phyloP scores from a whole-genome alignment of 2,329 filamentous ascomycete species.

The Penicillium psychrosexuale region DNA sequence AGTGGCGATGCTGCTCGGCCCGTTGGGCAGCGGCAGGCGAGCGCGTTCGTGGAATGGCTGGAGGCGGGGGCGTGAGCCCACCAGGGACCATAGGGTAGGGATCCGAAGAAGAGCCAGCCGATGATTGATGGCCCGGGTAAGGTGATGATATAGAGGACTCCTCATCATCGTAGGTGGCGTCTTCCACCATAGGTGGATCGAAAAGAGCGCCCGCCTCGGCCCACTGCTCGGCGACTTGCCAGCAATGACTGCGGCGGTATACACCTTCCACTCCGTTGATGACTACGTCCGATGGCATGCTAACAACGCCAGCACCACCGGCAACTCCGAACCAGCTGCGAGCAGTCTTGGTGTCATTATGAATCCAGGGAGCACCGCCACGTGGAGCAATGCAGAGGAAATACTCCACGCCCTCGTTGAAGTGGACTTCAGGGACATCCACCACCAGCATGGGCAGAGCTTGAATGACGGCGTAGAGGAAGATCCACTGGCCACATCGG shows the following conservation, averaged over 20 bases:
- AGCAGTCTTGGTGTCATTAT: constrained; percentile 43
- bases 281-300: constrained; percentile 61
- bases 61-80: constrained; percentile 34
- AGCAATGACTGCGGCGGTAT: constrained; percentile 67
- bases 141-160: constrained; percentile 40
- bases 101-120: constrained; percentile 37
- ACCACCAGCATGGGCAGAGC: constrained; percentile 49
- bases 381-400: constrained; percentile 51
- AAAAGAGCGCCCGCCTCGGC: constrained; percentile 42
- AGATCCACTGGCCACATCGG: constrained; percentile 52
- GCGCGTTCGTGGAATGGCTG: constrained; percentile 35
- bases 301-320: constrained; percentile 61
- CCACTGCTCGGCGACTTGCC: constrained; percentile 63
- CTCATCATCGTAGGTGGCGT: constrained; percentile 35
- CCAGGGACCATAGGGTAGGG: constrained; percentile 31
- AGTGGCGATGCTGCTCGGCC: constrained; percentile 42
- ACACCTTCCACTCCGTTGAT: constrained; percentile 66
- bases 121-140: constrained; percentile 38
- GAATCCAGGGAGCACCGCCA: constrained; percentile 49
- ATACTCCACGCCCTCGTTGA: constrained; percentile 48
- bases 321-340: constrained; percentile 55
- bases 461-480: constrained; percentile 51
- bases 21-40: constrained; percentile 32
- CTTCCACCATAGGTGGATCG: constrained; percentile 33
- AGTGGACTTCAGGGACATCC: constrained; percentile 47